Evolutionary conservation across 768 basidiomycete genomes (phyloP), one percentile per base, ranked within the genome.

Genomic region (Xerocomellus dryophilus): DNA sequence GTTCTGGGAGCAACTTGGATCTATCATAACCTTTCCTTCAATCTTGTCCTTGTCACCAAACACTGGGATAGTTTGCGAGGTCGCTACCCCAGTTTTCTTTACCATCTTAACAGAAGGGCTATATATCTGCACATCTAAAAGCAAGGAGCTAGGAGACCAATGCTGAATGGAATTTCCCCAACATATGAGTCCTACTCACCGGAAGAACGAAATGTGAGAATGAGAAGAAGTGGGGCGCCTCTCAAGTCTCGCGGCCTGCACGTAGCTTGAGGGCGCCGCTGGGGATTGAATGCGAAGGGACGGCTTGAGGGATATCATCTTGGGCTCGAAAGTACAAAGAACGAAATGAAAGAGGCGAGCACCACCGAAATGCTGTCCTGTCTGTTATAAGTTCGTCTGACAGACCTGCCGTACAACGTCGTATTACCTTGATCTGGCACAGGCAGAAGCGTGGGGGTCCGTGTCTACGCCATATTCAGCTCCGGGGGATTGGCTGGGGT

Each of bases 41-140:
- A 89, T 74, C 56, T 74, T 78, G 62, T 86, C 84, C 43, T 79
- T 76, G 47, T 82, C 78, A 32, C 79, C 77, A 58, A 85, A 88
- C 5, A 88, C 82, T 2, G 86, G 77, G 21, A 62, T 49, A 34
- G 70, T 58, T 11, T 64, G 66, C 15, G 63, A 58, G 36, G 25
- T 54, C 25, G 61, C 64, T 20, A 67, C 60, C 20, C 65, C 68
- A 43, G 57, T 43, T 18, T 64, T 61, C 15, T 66, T 68, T 9
- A 75, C 69, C n/a, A 77, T 66, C 63, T 81, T 82, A 11, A 85
- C 69, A n/a, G 79, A 83, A 6, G 83, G 78, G 51, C 85, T 86
- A 51, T 81, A 78, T 25, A 89, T 70, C 52, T 81, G 80, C 49
- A 88, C 73, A 57, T 85, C 81, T 61, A 87, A 69, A 60, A 81